Evolutionary conservation across 192 early-diverging fungal species (phyloP).

Genomic region (Backusella parvicylindrica): DNA sequence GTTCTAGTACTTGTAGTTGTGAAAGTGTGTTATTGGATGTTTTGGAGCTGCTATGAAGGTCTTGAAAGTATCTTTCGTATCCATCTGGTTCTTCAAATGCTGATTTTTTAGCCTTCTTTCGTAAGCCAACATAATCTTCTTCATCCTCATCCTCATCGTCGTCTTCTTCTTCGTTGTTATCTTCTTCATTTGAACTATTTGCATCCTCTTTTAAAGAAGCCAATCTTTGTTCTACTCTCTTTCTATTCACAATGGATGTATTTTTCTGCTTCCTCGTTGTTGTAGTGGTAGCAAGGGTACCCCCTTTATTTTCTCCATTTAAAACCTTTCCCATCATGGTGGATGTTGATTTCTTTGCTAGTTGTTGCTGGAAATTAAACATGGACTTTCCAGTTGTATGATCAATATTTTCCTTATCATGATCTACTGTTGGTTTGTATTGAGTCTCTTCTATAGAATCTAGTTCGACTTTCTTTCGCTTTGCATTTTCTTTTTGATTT

Average conservation of each 20-base stretch:
- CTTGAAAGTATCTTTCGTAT: conserved; percentile 80
- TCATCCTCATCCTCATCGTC: conserved; percentile 37
- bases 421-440: neutral
- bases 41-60: conserved; percentile 49
- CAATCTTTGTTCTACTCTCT: neutral
- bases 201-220: conserved; percentile 31
- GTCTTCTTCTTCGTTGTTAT: conserved; percentile 27
- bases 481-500: neutral
- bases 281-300: neutral
- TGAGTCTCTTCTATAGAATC: neutral
- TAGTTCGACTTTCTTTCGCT: neutral
- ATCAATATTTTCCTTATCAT: conserved; percentile 19
- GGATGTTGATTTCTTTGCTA: neutral
- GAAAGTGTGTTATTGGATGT: conserved; percentile 90
- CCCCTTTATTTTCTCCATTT: neutral
- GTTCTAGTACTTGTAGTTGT: conserved; percentile 72
- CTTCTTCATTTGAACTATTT: conserved; percentile 30
- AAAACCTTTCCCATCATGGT: conserved; percentile 20
- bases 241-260: neutral
- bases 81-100: conserved; percentile 32
- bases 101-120: conserved; percentile 18
- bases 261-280: neutral
- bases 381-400: conserved; percentile 3
- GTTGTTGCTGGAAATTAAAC: neutral
- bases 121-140: conserved; percentile 6